Evolutionary conservation across 352 stramenopile species (phyloP).

Genomic region (Phytophthora citrophthora): DNA sequence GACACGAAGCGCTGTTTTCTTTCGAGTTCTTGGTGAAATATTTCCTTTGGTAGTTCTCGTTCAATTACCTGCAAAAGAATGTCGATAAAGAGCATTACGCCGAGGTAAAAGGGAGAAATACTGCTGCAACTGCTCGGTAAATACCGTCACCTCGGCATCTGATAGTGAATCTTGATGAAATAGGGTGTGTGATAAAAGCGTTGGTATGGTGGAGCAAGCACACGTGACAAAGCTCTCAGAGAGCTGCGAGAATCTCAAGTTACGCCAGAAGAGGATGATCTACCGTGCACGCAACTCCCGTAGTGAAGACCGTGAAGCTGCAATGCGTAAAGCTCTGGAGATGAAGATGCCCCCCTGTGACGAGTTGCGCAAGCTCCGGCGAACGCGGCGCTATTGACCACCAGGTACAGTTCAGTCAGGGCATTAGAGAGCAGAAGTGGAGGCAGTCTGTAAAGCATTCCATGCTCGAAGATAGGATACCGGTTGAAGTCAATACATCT

Average conservation of each 20-base stretch:
- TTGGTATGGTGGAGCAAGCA: slow-evolving; percentile 85
- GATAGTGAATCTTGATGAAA: slow-evolving; percentile 38
- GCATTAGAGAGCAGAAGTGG: slow-evolving; percentile 27
- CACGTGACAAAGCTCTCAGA: slow-evolving; percentile 76
- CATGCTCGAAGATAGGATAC: no score
- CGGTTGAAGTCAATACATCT: slow-evolving; percentile 1
- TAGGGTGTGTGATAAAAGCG: slow-evolving; percentile 27
- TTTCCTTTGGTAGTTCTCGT: no score
- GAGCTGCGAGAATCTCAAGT: slow-evolving; percentile 81
- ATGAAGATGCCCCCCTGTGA: slow-evolving; percentile 89
- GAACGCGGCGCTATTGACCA: slow-evolving; percentile 62
- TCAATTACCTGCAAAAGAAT: slow-evolving; percentile 35
- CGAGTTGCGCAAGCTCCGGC: slow-evolving; percentile 71
- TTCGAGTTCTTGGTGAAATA: no score
- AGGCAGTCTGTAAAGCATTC: slow-evolving; percentile 2
- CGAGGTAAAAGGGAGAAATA: slow-evolving; percentile 49
- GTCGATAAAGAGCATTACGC: slow-evolving; percentile 52
- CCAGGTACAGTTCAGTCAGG: no score
- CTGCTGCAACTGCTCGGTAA: slow-evolving; percentile 16
- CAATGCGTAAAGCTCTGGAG: slow-evolving; percentile 79
- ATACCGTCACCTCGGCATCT: slow-evolving; percentile 8
- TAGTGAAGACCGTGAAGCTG: slow-evolving; percentile 74
- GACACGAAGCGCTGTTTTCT: slow-evolving; percentile 27
- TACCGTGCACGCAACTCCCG: slow-evolving; percentile 83
- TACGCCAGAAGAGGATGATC: slow-evolving; percentile 89